These are phyloP conservation scores for Cordyceps farinosa DNA, from an alignment of 2,329 filamentous ascomycete species.

Conservation along the genomic window DNA sequence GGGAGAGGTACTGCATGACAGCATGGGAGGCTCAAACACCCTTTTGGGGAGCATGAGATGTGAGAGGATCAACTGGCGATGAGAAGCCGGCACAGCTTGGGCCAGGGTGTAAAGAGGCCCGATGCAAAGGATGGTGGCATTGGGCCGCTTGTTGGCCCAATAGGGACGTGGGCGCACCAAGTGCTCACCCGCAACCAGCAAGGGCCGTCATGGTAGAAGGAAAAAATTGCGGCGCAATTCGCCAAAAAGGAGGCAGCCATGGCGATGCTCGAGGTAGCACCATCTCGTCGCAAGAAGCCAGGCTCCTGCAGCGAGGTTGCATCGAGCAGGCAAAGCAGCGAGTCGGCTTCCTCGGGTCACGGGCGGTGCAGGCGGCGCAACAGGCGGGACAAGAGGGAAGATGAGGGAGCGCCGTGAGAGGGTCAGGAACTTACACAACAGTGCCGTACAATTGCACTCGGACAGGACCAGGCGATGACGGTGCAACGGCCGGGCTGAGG, in stretches of 20 bases:
- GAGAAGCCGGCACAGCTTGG: background rate
- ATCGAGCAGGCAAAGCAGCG: background rate
- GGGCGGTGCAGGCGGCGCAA: background rate
- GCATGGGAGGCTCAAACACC: conserved; percentile 2
- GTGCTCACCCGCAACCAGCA: background rate
- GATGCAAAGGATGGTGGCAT: conserved; percentile 8
- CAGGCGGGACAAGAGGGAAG: background rate
- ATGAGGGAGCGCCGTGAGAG: background rate
- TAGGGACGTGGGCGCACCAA: background rate
- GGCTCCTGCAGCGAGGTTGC: background rate
- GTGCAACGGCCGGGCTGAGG: background rate
- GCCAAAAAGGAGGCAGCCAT: background rate
- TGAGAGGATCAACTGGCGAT: background rate
- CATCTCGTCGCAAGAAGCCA: background rate
- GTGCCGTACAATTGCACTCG: background rate
- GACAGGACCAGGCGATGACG: background rate
- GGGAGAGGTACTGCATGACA: conserved; percentile 9
- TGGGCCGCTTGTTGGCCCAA: conserved; percentile 17
- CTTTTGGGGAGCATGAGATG: background rate
- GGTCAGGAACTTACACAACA: conserved; percentile 12
- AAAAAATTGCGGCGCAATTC: background rate
- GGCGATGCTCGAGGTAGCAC: conserved; percentile 1
- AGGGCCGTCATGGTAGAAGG: background rate
- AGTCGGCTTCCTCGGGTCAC: background rate
- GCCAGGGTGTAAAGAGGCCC: conserved; percentile 2